These are phyloP conservation scores for Syzygium syzygioides DNA, from an alignment of 441 rosid genomes.

Conservation along the genomic window DNA sequence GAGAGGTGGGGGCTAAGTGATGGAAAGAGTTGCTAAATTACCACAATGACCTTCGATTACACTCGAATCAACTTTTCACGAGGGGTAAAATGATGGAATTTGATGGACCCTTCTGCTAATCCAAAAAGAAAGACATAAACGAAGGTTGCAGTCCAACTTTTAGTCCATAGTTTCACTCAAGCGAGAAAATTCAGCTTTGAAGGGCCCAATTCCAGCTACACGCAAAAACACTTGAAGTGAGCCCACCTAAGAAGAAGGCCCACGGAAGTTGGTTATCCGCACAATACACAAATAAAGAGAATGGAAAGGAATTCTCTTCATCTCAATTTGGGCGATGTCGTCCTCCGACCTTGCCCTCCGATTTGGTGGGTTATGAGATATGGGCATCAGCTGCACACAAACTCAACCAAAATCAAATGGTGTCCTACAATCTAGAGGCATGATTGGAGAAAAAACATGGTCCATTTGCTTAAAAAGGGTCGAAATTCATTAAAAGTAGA, in stretches of 20 bases:
- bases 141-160: neutral
- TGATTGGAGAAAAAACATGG: neutral
- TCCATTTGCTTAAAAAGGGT: neutral
- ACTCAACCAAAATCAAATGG: neutral
- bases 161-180: neutral
- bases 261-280: neutral
- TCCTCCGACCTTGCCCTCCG: neutral
- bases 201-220: neutral
- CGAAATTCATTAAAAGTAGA: neutral
- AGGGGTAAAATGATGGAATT: neutral
- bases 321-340: neutral
- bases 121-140: neutral
- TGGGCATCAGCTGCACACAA: neutral
- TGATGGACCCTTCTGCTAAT: neutral
- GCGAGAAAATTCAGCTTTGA: neutral
- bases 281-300: neutral
- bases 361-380: neutral
- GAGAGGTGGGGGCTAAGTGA: neutral
- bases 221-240: neutral
- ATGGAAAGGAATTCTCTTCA: neutral
- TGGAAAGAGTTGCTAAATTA: neutral
- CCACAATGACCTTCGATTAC: neutral
- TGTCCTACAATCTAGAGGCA: neutral
- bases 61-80: neutral
- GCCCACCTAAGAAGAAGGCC: neutral